Conservation (phyloP, 2,329 filamentous ascomycete genomes). For the Xylaria sp. region DNA sequence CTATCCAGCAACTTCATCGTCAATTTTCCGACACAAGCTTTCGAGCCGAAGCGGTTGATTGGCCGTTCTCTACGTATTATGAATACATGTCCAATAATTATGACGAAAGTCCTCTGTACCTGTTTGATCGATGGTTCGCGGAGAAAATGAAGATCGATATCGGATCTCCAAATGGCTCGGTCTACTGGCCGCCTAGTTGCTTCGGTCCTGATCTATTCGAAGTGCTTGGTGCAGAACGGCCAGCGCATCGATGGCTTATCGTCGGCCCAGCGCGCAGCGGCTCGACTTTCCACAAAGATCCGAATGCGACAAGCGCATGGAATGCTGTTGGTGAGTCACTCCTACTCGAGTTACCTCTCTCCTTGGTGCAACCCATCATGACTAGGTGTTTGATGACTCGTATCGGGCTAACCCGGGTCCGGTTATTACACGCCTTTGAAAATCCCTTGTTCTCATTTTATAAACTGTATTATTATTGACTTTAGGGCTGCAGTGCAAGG, state of each 20-base stretch:
- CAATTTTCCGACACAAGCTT: constrained; percentile 76
- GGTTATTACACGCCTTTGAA: neutral
- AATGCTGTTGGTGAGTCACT: constrained; percentile 73
- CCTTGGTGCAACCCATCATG: neutral
- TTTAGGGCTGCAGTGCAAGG: constrained; percentile 68
- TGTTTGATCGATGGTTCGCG: constrained; percentile 88
- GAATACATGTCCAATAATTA: constrained; percentile 81
- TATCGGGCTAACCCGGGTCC: neutral
- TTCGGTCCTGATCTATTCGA: constrained; percentile 90
- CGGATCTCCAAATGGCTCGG: constrained; percentile 57
- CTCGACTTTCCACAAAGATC: constrained; percentile 92
- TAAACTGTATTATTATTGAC: constrained; percentile 22
- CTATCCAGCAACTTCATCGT: constrained; percentile 71
- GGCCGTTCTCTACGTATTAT: constrained; percentile 83
- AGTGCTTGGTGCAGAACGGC: constrained; percentile 79
- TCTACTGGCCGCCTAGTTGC: constrained; percentile 84
- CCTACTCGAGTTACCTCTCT: neutral
- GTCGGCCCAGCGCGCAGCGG: constrained; percentile 87
- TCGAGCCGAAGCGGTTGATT: constrained; percentile 92
- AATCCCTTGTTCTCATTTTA: neutral
- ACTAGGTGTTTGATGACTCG: neutral
- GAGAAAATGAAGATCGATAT: constrained; percentile 82
- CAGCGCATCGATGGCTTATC: constrained; percentile 92
- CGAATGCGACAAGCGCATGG: constrained; percentile 83
- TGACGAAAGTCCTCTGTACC: constrained; percentile 91